Conservation (phyloP, 78 protist species). For the Isochrysis galbana region DNA sequence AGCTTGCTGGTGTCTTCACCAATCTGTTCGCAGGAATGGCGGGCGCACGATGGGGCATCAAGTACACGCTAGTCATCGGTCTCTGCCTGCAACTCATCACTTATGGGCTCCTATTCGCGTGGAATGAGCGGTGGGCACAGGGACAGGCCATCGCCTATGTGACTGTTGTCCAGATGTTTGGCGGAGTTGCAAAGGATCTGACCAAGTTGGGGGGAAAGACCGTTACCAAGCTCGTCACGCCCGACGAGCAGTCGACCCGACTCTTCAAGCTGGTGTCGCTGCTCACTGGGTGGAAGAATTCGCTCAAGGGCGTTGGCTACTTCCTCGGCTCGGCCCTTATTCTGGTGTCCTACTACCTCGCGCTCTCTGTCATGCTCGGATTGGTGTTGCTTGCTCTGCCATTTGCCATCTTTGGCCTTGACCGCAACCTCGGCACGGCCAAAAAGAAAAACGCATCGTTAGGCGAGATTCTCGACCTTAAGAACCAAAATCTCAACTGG, state of each 20-base stretch:
- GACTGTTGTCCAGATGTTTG: background rate
- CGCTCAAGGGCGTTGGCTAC: conserved; percentile 49
- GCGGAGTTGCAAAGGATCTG: conserved; percentile 61
- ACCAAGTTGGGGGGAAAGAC: conserved; percentile 54
- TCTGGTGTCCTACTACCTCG: background rate
- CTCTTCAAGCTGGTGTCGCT: conserved; percentile 52
- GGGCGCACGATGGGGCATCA: conserved; percentile 39
- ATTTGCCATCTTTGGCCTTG: background rate
- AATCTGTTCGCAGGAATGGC: conserved; percentile 51
- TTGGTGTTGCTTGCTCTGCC: conserved; percentile 1
- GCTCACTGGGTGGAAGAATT: conserved; percentile 50
- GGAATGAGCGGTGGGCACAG: conserved; percentile 5
- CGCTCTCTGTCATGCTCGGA: background rate
- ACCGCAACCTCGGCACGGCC: conserved; percentile 14
- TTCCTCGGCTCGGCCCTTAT: conserved; percentile 33
- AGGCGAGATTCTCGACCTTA: background rate
- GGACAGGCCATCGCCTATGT: background rate
- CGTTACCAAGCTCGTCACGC: conserved; percentile 59
- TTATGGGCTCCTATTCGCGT: conserved; percentile 30
- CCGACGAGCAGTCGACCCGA: background rate
- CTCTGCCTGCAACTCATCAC: conserved; percentile 1
- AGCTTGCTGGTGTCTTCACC: conserved; percentile 52
- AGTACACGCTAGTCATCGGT: conserved; percentile 11
- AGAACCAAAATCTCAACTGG: conserved; percentile 22
- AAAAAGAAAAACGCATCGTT: background rate